These are phyloP conservation scores for Rachicladosporium sp. DNA, from an alignment of 2,329 filamentous ascomycete genomes.

Conservation along the genomic window DNA sequence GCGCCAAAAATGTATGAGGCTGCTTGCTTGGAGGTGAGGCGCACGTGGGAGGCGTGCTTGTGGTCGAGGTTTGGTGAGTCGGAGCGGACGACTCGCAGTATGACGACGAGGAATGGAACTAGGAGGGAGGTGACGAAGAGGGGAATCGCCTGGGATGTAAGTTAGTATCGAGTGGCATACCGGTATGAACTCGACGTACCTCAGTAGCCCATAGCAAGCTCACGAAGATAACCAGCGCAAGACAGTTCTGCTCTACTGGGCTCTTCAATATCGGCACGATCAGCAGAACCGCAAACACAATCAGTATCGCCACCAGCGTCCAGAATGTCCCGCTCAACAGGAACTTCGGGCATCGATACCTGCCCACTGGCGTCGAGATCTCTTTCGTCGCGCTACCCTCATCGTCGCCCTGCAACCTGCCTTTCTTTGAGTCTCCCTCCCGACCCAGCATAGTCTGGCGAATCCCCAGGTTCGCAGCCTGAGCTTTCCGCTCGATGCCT, in stretches of 20 bases:
- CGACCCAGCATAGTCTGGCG: conserved; percentile 66
- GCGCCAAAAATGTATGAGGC: conserved; percentile 77
- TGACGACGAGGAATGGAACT: conserved; percentile 84
- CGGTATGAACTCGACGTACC: no score
- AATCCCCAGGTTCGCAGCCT: conserved; percentile 80
- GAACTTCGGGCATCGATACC: conserved; percentile 66
- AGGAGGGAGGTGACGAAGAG: conserved; percentile 91
- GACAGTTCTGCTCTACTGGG: conserved; percentile 86
- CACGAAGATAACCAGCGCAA: conserved; percentile 87
- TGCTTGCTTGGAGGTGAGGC: conserved; percentile 66
- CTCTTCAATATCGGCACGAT: conserved; percentile 70
- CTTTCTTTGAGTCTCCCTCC: conserved; percentile 53
- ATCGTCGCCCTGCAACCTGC: conserved; percentile 76
- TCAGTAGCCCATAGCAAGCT: conserved; percentile 97
- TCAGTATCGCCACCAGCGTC: conserved; percentile 57
- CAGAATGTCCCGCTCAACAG: conserved; percentile 72
- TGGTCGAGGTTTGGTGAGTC: conserved; percentile 41
- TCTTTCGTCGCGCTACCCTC: conserved; percentile 53
- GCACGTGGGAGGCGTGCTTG: conserved; percentile 47
- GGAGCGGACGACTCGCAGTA: conserved; percentile 70
- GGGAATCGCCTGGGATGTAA: conserved; percentile 61
- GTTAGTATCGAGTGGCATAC: no score
- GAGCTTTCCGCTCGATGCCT: conserved; percentile 86
- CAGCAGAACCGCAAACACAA: conserved; percentile 62
- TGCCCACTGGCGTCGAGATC: conserved; percentile 68